Base-by-base conservation (phyloP, 192 early-diverging fungal genomes). In the Umbelopsis sp. region DNA sequence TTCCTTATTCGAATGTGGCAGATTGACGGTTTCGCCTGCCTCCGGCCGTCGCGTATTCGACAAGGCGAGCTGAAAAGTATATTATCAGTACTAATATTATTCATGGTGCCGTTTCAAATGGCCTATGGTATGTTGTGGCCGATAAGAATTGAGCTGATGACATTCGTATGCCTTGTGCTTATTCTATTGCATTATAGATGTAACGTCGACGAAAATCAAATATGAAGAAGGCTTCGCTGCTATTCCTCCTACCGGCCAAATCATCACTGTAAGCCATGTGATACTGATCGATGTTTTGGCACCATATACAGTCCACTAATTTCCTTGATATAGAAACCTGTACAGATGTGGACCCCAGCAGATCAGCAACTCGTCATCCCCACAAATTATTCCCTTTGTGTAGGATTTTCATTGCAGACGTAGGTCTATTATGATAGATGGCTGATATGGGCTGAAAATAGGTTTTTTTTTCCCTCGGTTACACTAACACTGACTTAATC, bases 401-500 rank as follows among this genome's bases (percentile, higher is more conserved):
- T 74, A 47, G 79, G 71, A 33, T 82, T 82, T 49, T 77, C 79
- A 49, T 27, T 80, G 27, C 81, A 82, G 47, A 78, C 76, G 81
- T 82, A 74, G 69, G 70, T 67, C 25, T 4, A 25, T 37, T 4
- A 25, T 48, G 51, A 33, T 58, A 53, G 11, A 25, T 49, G 7
- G 12, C 41, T 8, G 13, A 25, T 16, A 50, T 10, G 23, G 10
- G 45, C 25, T 1, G 35, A 27, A 37, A 18, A 23, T 15, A n/a
- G 16, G 12, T 33, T 47, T 11, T 58, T 20, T 35, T 20, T 35
- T 3, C 33, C 33, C n/a, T n/a, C n/a, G 1, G 35, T 68, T 58
- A n/a, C 41, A 61, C 49, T 30, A 58, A 20, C 47, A n/a, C 21
- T 45, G 15, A 61, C 55, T 8, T 1, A 35, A 25, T 35, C 18